phyloP scores from a whole-genome alignment of 345 rosid species.

The Eucalyptus tenuipes region DNA sequence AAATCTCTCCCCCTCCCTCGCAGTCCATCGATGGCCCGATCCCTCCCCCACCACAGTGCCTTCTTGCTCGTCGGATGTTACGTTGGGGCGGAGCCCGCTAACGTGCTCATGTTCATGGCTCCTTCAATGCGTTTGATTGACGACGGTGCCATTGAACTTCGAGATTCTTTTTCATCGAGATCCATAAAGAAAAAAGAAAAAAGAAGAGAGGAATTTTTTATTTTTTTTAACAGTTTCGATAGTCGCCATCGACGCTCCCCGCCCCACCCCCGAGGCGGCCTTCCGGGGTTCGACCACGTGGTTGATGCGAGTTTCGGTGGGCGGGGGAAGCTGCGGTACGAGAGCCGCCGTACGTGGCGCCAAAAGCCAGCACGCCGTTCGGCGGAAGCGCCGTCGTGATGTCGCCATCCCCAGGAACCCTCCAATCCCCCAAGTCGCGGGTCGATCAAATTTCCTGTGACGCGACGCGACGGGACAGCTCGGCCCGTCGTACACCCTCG shows the following conservation, averaged over 20 bases:
- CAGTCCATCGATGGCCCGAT: neutral
- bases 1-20: neutral
- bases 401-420: neutral
- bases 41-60: neutral
- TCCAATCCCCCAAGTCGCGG: neutral
- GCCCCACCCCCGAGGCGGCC: neutral
- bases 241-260: neutral
- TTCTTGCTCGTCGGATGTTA: neutral
- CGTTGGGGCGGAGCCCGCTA: neutral
- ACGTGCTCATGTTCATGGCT: neutral
- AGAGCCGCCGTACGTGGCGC: conserved; percentile 29
- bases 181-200: neutral
- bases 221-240: neutral
- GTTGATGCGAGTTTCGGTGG: neutral
- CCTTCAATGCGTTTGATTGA: neutral
- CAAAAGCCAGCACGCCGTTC: neutral
- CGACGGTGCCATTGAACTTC: neutral
- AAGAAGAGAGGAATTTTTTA: neutral
- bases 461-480: neutral
- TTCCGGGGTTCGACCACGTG: neutral
- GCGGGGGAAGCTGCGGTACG: neutral
- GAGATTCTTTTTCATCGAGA: neutral
- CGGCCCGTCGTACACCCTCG: neutral
- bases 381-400: neutral
- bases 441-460: neutral